Evolutionary conservation across 169 alveolate species (phyloP), one percentile per base, ranked within the genome.

Genomic region (Besnoitia besnoiti): DNA sequence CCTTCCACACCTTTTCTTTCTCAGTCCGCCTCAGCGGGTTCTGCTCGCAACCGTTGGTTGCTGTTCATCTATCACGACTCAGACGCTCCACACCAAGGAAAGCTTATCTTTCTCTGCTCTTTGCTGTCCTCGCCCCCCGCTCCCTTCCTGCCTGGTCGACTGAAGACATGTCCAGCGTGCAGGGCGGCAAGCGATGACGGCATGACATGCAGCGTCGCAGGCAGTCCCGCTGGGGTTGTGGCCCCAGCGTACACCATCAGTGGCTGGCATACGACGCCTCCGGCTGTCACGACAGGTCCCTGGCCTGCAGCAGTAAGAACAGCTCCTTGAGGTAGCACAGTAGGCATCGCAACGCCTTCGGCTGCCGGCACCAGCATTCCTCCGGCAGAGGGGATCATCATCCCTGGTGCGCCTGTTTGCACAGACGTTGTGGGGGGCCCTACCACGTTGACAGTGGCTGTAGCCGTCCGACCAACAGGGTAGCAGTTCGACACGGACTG

Each of bases 111-210:
- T 73, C 16, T 24, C 46, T 42, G 82, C 10, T 37, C 82, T 37
- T 35, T 73, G 12, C 82, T 73, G 46, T 37, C 46, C 44, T 73
- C n/a, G 30, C 47, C 82, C 27, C n/a, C 82, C 24, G 39, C 44
- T 37, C 82, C 82, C 82, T 73, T 55, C 67, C 24, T 55, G 12
- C 67, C 67, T 19, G 44, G 8, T 73, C 82, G 39, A 42, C 82
- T 73, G 82, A 73, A 73, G 46, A 73, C 82, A n/a, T 37, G 39
- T 37, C 82, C 82, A 8, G 47, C 82, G 44, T 73, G 82, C 2
- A 73, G 46, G 14, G 82, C 82, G 14, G 82, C 82, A 73, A 73
- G 14, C 2, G 82, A 73, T 1, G 82, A n/a, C 39, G 82, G 82
- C 82, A 37, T 42, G 44, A 30, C 46, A 73, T 16, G 16, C 82